Conservation (phyloP, 2,329 filamentous ascomycete species). For the Fusarium staphyleae region DNA sequence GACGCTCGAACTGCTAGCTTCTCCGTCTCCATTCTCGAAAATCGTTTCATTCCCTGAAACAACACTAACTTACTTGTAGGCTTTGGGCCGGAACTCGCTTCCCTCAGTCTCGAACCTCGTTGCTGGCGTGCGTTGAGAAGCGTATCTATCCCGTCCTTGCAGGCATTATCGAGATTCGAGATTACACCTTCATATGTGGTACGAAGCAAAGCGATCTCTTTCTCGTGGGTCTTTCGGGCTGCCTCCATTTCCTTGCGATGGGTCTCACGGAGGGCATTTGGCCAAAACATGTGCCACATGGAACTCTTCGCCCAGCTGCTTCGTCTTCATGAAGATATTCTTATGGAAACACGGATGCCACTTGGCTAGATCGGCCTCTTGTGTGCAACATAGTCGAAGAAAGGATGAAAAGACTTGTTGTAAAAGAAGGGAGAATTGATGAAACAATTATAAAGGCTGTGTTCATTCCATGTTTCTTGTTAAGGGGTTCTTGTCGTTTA, state of each 20-base stretch:
- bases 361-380: not conserved
- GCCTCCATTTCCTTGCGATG: not conserved
- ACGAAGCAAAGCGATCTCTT: constrained; percentile 1
- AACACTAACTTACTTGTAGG: no score
- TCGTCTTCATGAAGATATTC: not conserved
- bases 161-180: not conserved
- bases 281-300: not conserved
- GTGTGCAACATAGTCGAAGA: no score
- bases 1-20: no score
- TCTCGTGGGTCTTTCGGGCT: not conserved
- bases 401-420: no score
- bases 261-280: not conserved
- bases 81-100: no score
- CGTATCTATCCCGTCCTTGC: not conserved
- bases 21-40: no score
- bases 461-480: no score
- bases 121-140: constrained; percentile 1
- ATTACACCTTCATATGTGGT: not conserved
- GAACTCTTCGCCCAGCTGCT: not conserved
- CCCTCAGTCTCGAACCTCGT: not conserved
- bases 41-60: no score
- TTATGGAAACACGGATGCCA: not conserved
- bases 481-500: no score
- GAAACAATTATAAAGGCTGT: no score
- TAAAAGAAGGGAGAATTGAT: no score